Evolutionary conservation across 495 filamentous ascomycete genomes (phyloP), one percentile per base, ranked within the genome.

Genomic region (Friedmanniomyces simplex): DNA sequence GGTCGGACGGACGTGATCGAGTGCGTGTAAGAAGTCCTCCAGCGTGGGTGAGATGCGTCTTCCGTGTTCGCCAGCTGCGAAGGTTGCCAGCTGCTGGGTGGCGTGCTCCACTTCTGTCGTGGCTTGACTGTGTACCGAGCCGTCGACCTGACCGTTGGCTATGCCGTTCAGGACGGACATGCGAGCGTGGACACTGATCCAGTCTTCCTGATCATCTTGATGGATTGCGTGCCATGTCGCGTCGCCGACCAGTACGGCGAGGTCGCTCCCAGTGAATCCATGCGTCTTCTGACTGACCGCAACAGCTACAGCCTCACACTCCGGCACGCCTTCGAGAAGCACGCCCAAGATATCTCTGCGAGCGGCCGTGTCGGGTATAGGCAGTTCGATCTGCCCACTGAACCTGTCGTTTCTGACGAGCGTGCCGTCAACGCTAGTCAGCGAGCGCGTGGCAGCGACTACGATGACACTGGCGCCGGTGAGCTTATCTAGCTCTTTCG

Each of bases 281-380:
- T 87, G 84, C 0, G 83, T 84, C 43, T 78, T 77, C 47, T 75
- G 74, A 5, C 77, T 80, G 43, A 87, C 67, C 0, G 16, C 28
- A 52, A 60, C 39, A 54, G 62, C 30, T 42, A 82, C 70, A 52
- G 12, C 61, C 50, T 54, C 66, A 58, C 60, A 20, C 20, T 45
- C 21, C 77, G 76, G 26, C 72, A 70, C 18, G 72, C 18, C 21
- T 5, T 16, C 26, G 16, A 58, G 34, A 22, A 82, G 62, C 16
- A 77, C 71, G 28, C 73, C 71, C n/a, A 98, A 68, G 43, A 96
- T 96, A 52, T 89, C 82, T 30, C 75, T 80, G 32, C 91, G 79
- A 57, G 86, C 82, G 30, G 73, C 69, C 16, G 79, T 78, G 55
- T 91, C 85, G 0, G 93, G 93, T 10, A 95, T 76, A 13, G 89